Evolutionary conservation across 352 stramenopile genomes (phyloP).

Genomic region (Phytophthora hybrid): DNA sequence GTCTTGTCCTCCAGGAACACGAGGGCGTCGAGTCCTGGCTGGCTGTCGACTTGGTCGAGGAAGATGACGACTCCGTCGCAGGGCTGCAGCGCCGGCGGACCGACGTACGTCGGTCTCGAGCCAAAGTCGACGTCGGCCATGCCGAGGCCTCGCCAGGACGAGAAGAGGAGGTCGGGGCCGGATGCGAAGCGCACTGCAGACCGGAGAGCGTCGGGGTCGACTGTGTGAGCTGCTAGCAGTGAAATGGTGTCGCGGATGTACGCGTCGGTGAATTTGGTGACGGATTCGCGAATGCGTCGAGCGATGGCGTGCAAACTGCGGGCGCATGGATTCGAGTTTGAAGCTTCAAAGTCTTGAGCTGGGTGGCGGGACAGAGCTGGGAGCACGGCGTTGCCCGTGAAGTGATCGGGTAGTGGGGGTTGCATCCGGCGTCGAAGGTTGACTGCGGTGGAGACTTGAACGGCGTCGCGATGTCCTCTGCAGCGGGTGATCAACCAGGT

Average conservation of each 20-base stretch:
- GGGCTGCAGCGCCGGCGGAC: constrained; percentile 3
- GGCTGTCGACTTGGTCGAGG: constrained; percentile 3
- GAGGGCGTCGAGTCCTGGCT: constrained; percentile 10
- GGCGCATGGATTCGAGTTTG: neutral
- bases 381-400: constrained; percentile 16
- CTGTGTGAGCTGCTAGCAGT: constrained; percentile 11
- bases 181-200: constrained; percentile 6
- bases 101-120: constrained; percentile 7
- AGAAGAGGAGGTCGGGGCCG: constrained; percentile 24
- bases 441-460: constrained; percentile 19
- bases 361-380: constrained; percentile 17
- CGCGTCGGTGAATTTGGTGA: constrained; percentile 14
- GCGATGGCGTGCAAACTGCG: constrained; percentile 2
- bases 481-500: constrained; percentile 19
- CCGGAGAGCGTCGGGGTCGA: neutral
- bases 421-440: constrained; percentile 16
- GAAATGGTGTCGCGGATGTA: constrained; percentile 21
- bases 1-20: constrained; percentile 3
- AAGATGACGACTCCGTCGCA: constrained; percentile 24
- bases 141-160: constrained; percentile 18
- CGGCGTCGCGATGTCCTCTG: constrained; percentile 5
- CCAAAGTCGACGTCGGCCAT: constrained; percentile 21
- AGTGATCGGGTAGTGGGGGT: constrained; percentile 2
- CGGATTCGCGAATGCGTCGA: constrained; percentile 8
- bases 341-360: neutral